Conservation (phyloP, 441 rosid genomes). For the Dalechampia spathulata region DNA sequence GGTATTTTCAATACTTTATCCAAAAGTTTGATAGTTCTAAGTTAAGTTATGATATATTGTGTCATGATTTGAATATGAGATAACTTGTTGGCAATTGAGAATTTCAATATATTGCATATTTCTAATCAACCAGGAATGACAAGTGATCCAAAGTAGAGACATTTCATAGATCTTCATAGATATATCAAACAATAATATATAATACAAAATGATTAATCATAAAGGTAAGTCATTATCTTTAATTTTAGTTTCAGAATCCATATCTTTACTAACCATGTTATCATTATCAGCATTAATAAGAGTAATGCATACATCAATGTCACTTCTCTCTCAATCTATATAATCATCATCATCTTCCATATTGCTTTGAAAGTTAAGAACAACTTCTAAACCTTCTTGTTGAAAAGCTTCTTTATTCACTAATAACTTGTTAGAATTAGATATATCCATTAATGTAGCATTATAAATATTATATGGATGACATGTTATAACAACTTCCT, state of each 20-base stretch:
- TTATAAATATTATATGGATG: neutral
- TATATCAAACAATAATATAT: conserved; percentile 79
- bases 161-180: conserved; percentile 87
- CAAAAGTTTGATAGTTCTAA: neutral
- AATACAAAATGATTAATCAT: too few relatives aligned
- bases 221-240: too few relatives aligned
- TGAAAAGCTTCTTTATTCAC: neutral
- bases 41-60: neutral
- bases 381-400: neutral
- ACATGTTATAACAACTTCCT: neutral
- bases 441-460: neutral
- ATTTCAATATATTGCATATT: too few relatives aligned
- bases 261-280: too few relatives aligned
- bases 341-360: neutral
- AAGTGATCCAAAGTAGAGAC: conserved; percentile 96
- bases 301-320: too few relatives aligned
- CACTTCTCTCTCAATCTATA: neutral
- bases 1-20: conserved; percentile 37
- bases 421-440: neutral
- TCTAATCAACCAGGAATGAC: conserved; percentile 39
- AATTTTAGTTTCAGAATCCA: too few relatives aligned
- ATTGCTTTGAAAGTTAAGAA: neutral
- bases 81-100: neutral
- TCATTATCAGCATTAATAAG: too few relatives aligned
- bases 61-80: neutral